Conservation (phyloP, 2,329 filamentous ascomycete species). For the Sporothrix brasiliensis region DNA sequence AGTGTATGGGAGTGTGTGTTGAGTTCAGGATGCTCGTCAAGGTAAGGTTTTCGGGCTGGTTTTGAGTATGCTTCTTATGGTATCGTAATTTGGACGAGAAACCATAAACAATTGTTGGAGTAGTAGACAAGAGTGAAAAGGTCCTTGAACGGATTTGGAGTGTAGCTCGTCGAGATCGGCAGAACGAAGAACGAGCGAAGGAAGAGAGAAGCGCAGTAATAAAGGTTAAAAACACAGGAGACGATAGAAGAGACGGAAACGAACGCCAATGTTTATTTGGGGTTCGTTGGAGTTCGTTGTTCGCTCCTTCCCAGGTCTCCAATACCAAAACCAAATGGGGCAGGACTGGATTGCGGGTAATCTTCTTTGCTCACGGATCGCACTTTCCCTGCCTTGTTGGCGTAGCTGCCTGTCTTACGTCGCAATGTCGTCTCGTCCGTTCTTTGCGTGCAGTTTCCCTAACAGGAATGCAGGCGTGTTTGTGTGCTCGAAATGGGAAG, state of each 20-base stretch:
- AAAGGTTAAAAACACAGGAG: not conserved
- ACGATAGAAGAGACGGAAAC: not conserved
- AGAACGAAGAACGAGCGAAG: not conserved
- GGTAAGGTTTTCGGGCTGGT: not conserved
- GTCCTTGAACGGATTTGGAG: constrained; percentile 5
- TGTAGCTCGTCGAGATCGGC: not conserved
- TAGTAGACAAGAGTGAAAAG: not conserved
- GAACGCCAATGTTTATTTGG: constrained; percentile 24
- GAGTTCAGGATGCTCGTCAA: not conserved
- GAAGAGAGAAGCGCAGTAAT: not conserved
- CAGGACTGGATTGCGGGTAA: constrained; percentile 13
- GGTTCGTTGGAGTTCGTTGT: constrained; percentile 15
- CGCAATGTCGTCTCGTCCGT: not conserved
- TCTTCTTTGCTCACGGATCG: constrained; percentile 23
- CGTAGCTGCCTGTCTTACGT: constrained; percentile 12
- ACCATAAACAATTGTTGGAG: not conserved
- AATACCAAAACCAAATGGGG: not conserved
- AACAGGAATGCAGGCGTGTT: constrained; percentile 7
- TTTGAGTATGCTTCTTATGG: not conserved
- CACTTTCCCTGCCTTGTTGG: constrained; percentile 23
- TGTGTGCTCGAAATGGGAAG: not conserved
- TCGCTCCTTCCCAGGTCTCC: constrained; percentile 17
- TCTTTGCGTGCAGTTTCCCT: not conserved
- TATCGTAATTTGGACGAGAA: not conserved
- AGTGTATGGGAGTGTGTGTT: not conserved